These are phyloP conservation scores for Debaryomyces nepalensis DNA, from an alignment of 1,139 yeast species.

Conservation along the genomic window DNA sequence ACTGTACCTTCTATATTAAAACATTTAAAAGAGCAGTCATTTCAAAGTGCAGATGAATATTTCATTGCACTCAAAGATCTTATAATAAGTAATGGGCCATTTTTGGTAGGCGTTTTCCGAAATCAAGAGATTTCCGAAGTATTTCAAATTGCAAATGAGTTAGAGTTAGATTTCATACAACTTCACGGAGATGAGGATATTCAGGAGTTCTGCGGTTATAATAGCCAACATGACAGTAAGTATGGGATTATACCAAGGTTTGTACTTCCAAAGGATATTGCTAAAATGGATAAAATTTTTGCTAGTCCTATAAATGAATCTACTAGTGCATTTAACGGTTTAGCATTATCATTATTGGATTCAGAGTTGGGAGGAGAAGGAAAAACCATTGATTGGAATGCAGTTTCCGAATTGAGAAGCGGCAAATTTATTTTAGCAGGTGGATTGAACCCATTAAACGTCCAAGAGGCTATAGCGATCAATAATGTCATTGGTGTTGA, in stretches of 20 bases:
- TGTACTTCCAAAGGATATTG: conserved; percentile 59
- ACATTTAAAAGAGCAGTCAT: conserved; percentile 21
- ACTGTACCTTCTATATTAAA: conserved; percentile 27
- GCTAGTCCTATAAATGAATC: conserved; percentile 15
- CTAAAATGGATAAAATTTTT: conserved; percentile 27
- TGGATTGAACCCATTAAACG: conserved; percentile 80
- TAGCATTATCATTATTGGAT: conserved; percentile 70
- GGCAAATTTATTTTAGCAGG: conserved; percentile 81
- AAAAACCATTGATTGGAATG: conserved; percentile 68
- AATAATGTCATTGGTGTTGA: conserved; percentile 80
- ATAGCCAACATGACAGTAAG: conserved; percentile 19
- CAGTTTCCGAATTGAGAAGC: conserved; percentile 32
- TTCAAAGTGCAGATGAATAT: conserved; percentile 33
- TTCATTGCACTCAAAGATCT: conserved; percentile 35
- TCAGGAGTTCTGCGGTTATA: conserved; percentile 47
- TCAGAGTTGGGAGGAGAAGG: conserved; percentile 96
- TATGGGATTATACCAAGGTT: conserved; percentile 77
- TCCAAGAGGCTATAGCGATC: conserved; percentile 51
- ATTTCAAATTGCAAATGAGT: conserved; percentile 44
- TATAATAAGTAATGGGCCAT: conserved; percentile 61
- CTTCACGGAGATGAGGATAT: conserved; percentile 86
- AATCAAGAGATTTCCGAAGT: conserved; percentile 77
- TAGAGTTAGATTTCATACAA: conserved; percentile 77
- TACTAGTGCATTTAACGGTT: conserved; percentile 23
- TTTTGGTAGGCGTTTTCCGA: conserved; percentile 86